Base-by-base conservation (phyloP, 257 asterid genomes). In the Solanum gracilifrons region DNA sequence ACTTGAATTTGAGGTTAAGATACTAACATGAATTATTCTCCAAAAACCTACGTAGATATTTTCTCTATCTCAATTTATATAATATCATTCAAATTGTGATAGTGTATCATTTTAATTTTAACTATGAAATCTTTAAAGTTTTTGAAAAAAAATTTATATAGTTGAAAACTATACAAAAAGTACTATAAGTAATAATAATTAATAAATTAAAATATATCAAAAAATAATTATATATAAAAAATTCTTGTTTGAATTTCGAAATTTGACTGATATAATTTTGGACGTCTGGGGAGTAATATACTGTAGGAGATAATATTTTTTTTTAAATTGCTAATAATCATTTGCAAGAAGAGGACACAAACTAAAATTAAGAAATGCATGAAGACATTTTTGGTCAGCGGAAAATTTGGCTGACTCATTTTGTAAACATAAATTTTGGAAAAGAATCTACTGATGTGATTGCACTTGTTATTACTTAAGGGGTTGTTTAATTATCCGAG, bases 371-470 rank as follows among this genome's bases (percentile, higher is more conserved):
- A 82, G 84, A 90, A 93, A 93, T 87, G 87, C 73, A 89, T 90
- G 93, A 88, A 68, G 92, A 86, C 92, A 92, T 91, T 90, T 87
- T 68, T 69, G 37, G 79, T 62, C 71, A 69, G 88, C 82, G 58
- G 88, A 79, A 80, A 69, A 82, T 91, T 85, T 92, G 55, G 31
- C 76, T 31, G 48, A 82, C 64, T 76, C 79, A 88, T 85, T 84
- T 82, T 43, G 18, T 25, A 16, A 20, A 48, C 85, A 46, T 27
- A 48, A 80, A 79, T 8, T 79, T 43, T 79, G 84, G 37, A 79
- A 64, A 92, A 83, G 93, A 90, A 90, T 92, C 92, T 86, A 55
- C 13, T 87, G 91, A 87, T 85, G 87, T 87, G 91, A 90, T 88
- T 87, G 88, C 68, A 27, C 39, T 43, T 27, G 9, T 79, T 79